Evolutionary conservation across 2,329 filamentous ascomycete genomes (phyloP).

Genomic region (Penicillium decumbens): DNA sequence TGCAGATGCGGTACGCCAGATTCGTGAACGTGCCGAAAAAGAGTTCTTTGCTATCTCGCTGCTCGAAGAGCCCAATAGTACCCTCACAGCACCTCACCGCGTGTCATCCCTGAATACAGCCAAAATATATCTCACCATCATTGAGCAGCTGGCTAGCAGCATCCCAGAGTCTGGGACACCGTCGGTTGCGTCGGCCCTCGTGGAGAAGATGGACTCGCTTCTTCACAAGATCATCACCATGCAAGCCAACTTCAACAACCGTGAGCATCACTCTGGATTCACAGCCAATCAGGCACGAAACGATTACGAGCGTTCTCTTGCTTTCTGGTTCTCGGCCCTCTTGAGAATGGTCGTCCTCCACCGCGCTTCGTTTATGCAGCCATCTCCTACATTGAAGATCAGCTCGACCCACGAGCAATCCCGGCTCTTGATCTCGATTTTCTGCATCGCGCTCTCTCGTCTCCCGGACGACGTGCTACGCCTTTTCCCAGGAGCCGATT

Average conservation of each 20-base stretch:
- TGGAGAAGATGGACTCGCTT: slow-evolving; percentile 40
- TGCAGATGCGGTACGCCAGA: slow-evolving; percentile 36
- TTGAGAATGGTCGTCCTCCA: slow-evolving; percentile 41
- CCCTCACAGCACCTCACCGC: slow-evolving; percentile 8
- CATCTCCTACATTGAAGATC: slow-evolving; percentile 22
- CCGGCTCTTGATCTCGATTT: slow-evolving; percentile 37
- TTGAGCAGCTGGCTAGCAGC: slow-evolving; percentile 38
- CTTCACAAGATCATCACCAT: slow-evolving; percentile 35
- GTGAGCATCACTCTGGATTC: slow-evolving; percentile 13
- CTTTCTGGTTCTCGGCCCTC: slow-evolving; percentile 42
- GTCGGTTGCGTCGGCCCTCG: slow-evolving; percentile 31
- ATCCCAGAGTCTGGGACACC: slow-evolving; percentile 33
- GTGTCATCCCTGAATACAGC: slow-evolving; percentile 29
- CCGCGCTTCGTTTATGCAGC: slow-evolving; percentile 32
- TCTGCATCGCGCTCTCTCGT: slow-evolving; percentile 40
- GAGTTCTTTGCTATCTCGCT: slow-evolving; percentile 37
- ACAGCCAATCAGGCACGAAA: slow-evolving; percentile 16
- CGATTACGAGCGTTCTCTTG: slow-evolving; percentile 30
- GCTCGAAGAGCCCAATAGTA: slow-evolving; percentile 23
- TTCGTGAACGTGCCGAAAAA: slow-evolving; percentile 41
- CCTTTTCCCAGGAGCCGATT: slow-evolving; percentile 29
- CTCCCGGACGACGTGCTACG: slow-evolving; percentile 31
- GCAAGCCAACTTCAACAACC: slow-evolving; percentile 23
- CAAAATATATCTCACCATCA: slow-evolving; percentile 37
- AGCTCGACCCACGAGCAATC: slow-evolving; percentile 33